Conservation (phyloP, 2,329 filamentous ascomycete genomes). For the Fusarium mangiferae region DNA sequence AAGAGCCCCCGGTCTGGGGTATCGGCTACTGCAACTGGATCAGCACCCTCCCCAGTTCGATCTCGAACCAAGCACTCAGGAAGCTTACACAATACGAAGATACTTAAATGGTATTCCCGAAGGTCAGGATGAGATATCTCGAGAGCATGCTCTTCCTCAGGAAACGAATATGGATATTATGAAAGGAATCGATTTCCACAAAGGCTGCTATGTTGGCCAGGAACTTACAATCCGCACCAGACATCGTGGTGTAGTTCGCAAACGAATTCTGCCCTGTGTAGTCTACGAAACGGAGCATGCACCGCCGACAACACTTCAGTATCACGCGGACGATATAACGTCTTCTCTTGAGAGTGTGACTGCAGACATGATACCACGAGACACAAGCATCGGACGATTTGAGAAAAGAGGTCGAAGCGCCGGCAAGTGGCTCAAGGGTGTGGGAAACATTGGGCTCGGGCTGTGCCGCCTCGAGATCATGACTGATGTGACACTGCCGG, state of each 20-base stretch:
- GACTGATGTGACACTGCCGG: slow-evolving; percentile 81
- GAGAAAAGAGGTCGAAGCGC: slow-evolving; percentile 73
- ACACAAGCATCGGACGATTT: slow-evolving; percentile 61
- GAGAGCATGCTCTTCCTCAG: slow-evolving; percentile 79
- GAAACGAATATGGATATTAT: slow-evolving; percentile 91
- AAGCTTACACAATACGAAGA: slow-evolving; percentile 78
- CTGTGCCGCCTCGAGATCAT: slow-evolving; percentile 90
- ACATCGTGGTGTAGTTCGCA: slow-evolving; percentile 92
- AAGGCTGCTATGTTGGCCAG: slow-evolving; percentile 97
- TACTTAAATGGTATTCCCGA: slow-evolving; percentile 87
- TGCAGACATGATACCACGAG: slow-evolving; percentile 54
- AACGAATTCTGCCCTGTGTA: slow-evolving; percentile 84
- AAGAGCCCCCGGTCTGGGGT: slow-evolving; percentile 66
- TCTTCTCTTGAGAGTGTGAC: slow-evolving; percentile 41
- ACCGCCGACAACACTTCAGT: slow-evolving; percentile 56
- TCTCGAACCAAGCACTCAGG: slow-evolving; percentile 60
- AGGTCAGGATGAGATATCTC: slow-evolving; percentile 80
- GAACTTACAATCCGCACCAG: slow-evolving; percentile 96
- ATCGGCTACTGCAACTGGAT: slow-evolving; percentile 55
- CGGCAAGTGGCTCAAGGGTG: slow-evolving; percentile 81
- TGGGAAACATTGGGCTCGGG: slow-evolving; percentile 88
- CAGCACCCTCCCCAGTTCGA: slow-evolving; percentile 51
- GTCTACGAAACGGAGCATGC: slow-evolving; percentile 67
- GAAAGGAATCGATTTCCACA: slow-evolving; percentile 88
- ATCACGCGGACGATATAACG: slow-evolving; percentile 51